Base-by-base conservation (phyloP, 805 yeast genomes). In the Zygosaccharomyces siamensis region DNA sequence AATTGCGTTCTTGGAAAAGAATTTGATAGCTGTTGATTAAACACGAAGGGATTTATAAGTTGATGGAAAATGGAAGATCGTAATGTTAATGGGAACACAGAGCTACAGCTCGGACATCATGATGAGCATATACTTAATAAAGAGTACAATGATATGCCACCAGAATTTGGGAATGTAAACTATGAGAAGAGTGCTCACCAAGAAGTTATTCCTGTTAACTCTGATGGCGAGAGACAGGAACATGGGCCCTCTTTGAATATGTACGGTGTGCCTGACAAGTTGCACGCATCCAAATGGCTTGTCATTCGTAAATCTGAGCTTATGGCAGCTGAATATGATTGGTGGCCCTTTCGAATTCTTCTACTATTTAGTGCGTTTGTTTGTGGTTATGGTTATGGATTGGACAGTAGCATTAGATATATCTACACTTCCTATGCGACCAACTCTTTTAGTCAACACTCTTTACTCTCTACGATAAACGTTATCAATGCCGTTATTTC, bases 371-470 rank as follows among this genome's bases (percentile, higher is more conserved):
- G 75, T 37, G 70, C 77, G 4, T 78, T 80, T 53, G 47, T 74
- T 26, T 75, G 77, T 47, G 76, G 81, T 26, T 80, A 77, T 57
- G 76, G 75, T 31, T 80, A 80, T 55, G 77, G 81, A 28, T 66
- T 81, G 43, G 85, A 80, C 57, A 73, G 77, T 39, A 71, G 72
- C 27, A 59, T 73, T 40, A 69, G 82, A 55, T 66, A 57, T 39
- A 67, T 72, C n/a, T 78, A 72, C 63, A 81, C 79, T 55, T 60
- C 76, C 3, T 73, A 73, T 57, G 84, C 83, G 14, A 74, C 83
- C 26, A 63, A 70, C 16, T 71, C 79, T 12, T 80, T 75, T 61
- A 37, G 66, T 4, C 62, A 67, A 31, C 84, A 79, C 60, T 74
- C 84, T 7, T 64, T 78, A 43, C 57, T 73, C 33, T 68, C 84